Percentiles rank a stretch among this genome's conserved stretches.
These are phyloP conservation scores for Hymenoscyphus infarciens DNA, from an alignment of 2,329 filamentous ascomycete genomes.

Conservation along the genomic window DNA sequence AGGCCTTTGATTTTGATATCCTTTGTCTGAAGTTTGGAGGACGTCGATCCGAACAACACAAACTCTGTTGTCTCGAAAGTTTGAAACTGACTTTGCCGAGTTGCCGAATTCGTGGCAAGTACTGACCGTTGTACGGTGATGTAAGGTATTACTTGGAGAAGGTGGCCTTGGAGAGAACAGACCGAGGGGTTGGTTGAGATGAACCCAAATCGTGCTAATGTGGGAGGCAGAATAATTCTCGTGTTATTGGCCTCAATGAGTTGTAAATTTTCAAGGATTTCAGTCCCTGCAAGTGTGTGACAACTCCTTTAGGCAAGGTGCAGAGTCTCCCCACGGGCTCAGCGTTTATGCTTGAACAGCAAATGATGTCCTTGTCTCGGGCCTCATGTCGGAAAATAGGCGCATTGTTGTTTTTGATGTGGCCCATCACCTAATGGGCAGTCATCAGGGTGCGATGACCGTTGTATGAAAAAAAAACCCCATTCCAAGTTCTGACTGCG, in stretches of 20 bases:
- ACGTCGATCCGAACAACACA: slow-evolving; percentile 17
- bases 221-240: no score
- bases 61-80: not conserved
- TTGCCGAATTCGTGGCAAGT: not conserved
- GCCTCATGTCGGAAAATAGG: slow-evolving; percentile 25
- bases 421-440: not conserved
- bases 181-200: no score
- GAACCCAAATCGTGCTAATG: no score
- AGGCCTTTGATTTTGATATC: slow-evolving; percentile 16
- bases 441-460: not conserved
- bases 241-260: not conserved
- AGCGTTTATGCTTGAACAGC: not conserved
- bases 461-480: not conserved
- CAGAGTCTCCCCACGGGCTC: not conserved
- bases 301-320: not conserved
- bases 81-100: not conserved
- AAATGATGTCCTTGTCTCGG: slow-evolving; percentile 9
- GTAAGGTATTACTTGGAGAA: not conserved
- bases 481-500: not conserved
- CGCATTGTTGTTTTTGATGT: slow-evolving; percentile 22
- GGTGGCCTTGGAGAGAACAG: no score
- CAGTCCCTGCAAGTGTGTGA: not conserved
- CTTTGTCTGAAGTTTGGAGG: slow-evolving; percentile 10
- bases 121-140: no score
- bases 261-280: not conserved